Evolutionary conservation across 352 stramenopile genomes (phyloP), one percentile per base, ranked within the genome.

Genomic region (Phytophthora citricola): DNA sequence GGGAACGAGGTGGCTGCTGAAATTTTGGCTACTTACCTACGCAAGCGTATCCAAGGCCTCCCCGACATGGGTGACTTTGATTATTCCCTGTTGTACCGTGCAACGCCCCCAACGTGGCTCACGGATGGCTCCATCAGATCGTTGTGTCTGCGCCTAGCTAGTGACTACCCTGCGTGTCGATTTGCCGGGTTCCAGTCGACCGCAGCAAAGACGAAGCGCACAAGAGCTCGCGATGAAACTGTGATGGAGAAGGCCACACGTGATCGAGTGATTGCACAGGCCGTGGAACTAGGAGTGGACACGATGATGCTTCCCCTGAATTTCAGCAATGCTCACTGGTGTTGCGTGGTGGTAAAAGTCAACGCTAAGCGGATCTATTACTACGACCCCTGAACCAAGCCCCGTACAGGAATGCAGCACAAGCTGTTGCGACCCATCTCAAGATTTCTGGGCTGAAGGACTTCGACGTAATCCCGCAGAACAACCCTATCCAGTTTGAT

Each of bases 401-500:
- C 5, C 5, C 26, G 2, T 64, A 56, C 36, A 50, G 14, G 24
- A 32, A 17, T 0, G 26, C 24, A 0, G 15, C 0, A 11, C 5
- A 41, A 15, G 14, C 26, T 4, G 14, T 58, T 1, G 57, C 26
- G 0, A 32, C n/a, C 1, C 11, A 46, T 50, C 11, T 52, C 1
- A 58, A 65, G 47, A 20, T 29, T 8, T 26, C 7, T 10, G 39
- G 27, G 2, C 5, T 32, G 4, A 9, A 9, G 7, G 5, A 32
- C 7, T 54, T 36, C 40, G 44, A 63, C 11, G 52, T 58, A 5
- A 38, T 69, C 0, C 8, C 54, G 4, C 29, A 54, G 20, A 60
- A 64, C 6, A 69, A 58, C 41, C 59, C 59, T 3, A 58, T 66
- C 27, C 66, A 69, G 26, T 57, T 53, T 9, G 54, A 74, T 22